Base-by-base conservation (phyloP, 192 early-diverging fungal genomes). In the Coemansia sp. region DNA sequence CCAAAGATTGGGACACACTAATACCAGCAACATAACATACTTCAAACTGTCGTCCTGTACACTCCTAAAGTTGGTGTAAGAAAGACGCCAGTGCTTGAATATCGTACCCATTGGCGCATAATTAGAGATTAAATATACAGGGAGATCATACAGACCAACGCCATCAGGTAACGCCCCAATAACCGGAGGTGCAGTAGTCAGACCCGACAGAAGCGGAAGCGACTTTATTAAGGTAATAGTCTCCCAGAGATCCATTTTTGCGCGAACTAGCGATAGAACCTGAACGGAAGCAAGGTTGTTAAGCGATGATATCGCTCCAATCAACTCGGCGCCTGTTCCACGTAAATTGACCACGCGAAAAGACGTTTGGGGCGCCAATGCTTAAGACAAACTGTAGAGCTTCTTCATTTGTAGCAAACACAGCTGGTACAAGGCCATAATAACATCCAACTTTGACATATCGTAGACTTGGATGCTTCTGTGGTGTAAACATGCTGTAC, bases 31-130 rank as follows among this genome's bases (percentile, higher is more conserved):
- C 34, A 36, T 5, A 5, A 9, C 34, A 36, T 9, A 36, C 8
- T 9, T 9, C 1, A 36, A 36, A 36, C 34, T 9, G 0, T 36
- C 34, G 1, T 36, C 7, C 34, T 36, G 7, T 9, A 9, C 6
- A 36, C 34, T 9, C 9, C 6, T 36, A 36, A 36, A 36, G 9
- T 36, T 9, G 7, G 9, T 9, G 34, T 36, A 1, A 36, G 34
- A 9, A 89, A 44, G 73, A 15, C 41, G 4, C 41, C 41, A 42
- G 14, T 14, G 14, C 4, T 7, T 15, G 55, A 58, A 34, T 34
- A 4, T 8, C 17, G 34, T 34, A 29, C 55, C 15, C 1, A 34
- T 6, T 15, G 32, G 31, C 3, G 4, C 29, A 34, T n/a, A 17
- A 0, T 4, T 21, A 31, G 55, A 5, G 55, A 21, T 4, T 3